Percentiles rank a stretch among this genome's conserved stretches.
Evolutionary conservation across 306 rosid genomes (phyloP).

Genomic region (Fragaria nilgerrensis): DNA sequence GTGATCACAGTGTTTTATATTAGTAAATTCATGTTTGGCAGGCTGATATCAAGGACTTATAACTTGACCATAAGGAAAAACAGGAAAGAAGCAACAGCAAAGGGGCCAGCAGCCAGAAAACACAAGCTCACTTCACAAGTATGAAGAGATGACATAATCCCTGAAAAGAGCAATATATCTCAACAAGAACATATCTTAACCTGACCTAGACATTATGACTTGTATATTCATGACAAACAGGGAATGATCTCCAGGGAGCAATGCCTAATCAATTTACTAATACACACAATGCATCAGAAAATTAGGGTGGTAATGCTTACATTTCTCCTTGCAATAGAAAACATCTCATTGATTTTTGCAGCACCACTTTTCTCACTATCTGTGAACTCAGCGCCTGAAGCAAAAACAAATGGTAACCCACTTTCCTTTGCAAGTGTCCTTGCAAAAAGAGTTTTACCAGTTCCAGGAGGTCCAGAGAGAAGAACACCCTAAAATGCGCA

Average conservation of each 20-base stretch:
- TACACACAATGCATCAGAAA: background rate
- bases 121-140: background rate
- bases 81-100: background rate
- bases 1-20: background rate
- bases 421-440: constrained; percentile 89
- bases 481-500: constrained; percentile 77
- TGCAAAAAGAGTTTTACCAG: constrained; percentile 97
- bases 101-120: background rate
- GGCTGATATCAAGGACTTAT: background rate
- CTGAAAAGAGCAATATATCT: background rate
- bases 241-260: background rate
- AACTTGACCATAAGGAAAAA: background rate
- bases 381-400: constrained; percentile 98
- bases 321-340: constrained; percentile 88
- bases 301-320: constrained; percentile 40
- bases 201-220: background rate
- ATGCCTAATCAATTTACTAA: background rate
- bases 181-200: background rate
- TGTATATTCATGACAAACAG: background rate
- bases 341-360: constrained; percentile 87
- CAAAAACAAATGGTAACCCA: constrained; percentile 94
- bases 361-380: constrained; percentile 97
- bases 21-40: background rate
- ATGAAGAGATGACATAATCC: background rate
- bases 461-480: constrained; percentile 99